A percentile compares a stretch with the other conserved stretches of the same genome.
Evolutionary conservation across 768 basidiomycete genomes (phyloP).

Genomic region (Agrocybe pediades): DNA sequence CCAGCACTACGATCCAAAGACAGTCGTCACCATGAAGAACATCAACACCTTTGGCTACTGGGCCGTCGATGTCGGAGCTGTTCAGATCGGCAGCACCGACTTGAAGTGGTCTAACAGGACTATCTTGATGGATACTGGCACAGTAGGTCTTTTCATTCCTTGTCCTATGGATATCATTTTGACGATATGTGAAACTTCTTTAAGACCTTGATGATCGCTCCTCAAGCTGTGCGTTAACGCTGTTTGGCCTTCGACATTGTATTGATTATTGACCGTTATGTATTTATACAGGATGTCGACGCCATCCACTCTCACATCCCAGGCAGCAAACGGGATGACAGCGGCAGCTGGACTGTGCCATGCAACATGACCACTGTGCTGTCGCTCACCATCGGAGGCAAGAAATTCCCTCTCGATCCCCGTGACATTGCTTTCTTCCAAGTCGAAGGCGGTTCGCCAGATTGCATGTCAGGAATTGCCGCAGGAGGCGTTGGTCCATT

Average conservation of each 20-base stretch:
- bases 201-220: constrained; percentile 17
- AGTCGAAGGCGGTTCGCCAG: constrained; percentile 54
- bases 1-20: neutral
- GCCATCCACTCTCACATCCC: constrained; percentile 43
- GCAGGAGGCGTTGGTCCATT: constrained; percentile 52
- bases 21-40: constrained; percentile 33
- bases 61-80: constrained; percentile 10
- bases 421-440: constrained; percentile 62
- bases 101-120: constrained; percentile 20
- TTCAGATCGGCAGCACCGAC: constrained; percentile 10
- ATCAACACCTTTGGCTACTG: constrained; percentile 9
- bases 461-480: constrained; percentile 73
- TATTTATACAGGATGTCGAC: constrained; percentile 36
- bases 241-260: neutral
- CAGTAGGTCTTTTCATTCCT: constrained; percentile 5
- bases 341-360: constrained; percentile 52
- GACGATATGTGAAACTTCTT: neutral
- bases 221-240: constrained; percentile 6
- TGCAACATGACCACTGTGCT: constrained; percentile 45
- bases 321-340: constrained; percentile 42
- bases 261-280: constrained; percentile 48
- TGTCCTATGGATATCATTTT: neutral
- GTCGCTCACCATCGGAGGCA: constrained; percentile 50
- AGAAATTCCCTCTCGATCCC: constrained; percentile 58
- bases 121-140: constrained; percentile 19